phyloP scores from a whole-genome alignment of 1,284 basidiomycete genomes.

The Cryptococcus sp. region DNA sequence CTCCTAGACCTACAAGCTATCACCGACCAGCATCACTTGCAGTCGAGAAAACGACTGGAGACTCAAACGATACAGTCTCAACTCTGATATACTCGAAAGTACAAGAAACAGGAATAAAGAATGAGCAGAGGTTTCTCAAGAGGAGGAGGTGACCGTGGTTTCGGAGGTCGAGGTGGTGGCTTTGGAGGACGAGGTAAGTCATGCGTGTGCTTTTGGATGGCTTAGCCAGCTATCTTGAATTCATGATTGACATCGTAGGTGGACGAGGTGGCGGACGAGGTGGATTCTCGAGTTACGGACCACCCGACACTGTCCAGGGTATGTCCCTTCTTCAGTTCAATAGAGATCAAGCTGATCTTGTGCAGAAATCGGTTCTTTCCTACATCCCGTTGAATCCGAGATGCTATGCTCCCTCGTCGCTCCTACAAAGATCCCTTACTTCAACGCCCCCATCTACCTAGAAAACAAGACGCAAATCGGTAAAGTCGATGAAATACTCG shows the following conservation, averaged over 20 bases:
- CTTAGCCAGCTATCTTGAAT: background rate
- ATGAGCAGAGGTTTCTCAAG: constrained; percentile 1
- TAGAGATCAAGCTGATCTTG: background rate
- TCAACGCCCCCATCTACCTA: constrained; percentile 98
- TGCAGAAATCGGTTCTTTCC: constrained; percentile 78
- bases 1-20: too few relatives aligned
- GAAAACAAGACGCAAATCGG: constrained; percentile 93
- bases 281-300: constrained; percentile 67
- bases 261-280: constrained; percentile 54
- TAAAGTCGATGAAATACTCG: constrained; percentile 84
- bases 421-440: constrained; percentile 91
- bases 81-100: too few relatives aligned
- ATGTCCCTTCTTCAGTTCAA: constrained; percentile 22
- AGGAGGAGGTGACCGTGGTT: background rate
- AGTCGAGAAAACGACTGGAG: too few relatives aligned
- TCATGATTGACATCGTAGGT: constrained; percentile 31
- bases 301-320: constrained; percentile 81
- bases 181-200: background rate
- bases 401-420: constrained; percentile 89
- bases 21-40: too few relatives aligned
- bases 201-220: background rate
- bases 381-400: constrained; percentile 95
- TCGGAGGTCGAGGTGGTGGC: background rate
- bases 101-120: background rate
- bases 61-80: too few relatives aligned